Base-by-base conservation (phyloP, 164 flowering plant species). In the Dillenia turbinata region DNA sequence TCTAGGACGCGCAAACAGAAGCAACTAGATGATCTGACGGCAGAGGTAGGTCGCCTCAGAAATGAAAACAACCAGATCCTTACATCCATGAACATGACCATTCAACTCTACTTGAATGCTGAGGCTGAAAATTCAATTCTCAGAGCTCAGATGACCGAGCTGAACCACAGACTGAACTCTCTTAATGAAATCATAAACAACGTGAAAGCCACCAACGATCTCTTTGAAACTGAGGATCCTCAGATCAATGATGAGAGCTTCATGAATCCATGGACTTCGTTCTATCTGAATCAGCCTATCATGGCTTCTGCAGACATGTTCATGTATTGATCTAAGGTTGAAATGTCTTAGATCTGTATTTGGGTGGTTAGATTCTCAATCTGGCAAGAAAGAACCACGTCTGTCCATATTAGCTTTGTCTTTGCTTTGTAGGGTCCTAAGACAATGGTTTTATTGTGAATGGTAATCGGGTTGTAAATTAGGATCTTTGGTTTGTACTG, bases 1-100 rank as follows among this genome's bases (percentile, higher is more conserved):
- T 90, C 96, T 13, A 69, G 98, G 75, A 75, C 81, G 85, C 64
- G 90, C 50, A 92, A 92, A 61, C 93, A 90, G 80, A 81, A 88
- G 80, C 95, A 85, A 48, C 48, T 90, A 74, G 93, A 90, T 61
- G 93, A 88, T 56, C 74, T 92, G 66, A 75, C 62, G 83, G 74
- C 69, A 33, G 85, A 85, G 59, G 79, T 81, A 61, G 55, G 44
- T 43, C 76, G 67, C 8, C 79, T 92, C 16, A 75, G 72, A 73
- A 74, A 73, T 45, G 90, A 84, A 14, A 92, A 90, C 59, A 69
- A 61, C 58, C 79, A 78, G 63, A 75, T 92, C 63, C 65, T 78
- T 5, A 66, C 76, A 7, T 73, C 64, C 59, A 73, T 79, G 55
- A 80, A 70, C 71, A n/a, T 78, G 62, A 82, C 82, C 47, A 73